Evolutionary conservation across 495 filamentous ascomycete species (phyloP).

Genomic region (Podospora appendiculata): DNA sequence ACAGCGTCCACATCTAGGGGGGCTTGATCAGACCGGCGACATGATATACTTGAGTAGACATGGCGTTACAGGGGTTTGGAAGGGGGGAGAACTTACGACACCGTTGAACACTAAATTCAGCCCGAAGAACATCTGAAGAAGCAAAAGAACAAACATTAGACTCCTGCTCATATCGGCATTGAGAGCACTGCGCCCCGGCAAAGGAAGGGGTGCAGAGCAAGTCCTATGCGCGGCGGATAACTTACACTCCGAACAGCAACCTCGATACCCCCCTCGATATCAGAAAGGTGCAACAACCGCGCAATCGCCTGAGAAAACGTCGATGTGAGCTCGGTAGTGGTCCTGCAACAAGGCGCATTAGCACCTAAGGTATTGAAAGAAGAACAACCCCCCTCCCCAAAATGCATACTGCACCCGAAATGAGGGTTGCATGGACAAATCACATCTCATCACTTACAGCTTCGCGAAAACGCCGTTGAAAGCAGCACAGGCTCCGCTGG

Average conservation of each 20-base stretch:
- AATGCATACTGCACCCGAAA: neutral
- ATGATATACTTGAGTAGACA: neutral
- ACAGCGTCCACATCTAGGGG: slow-evolving; percentile 81
- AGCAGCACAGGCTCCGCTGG: slow-evolving; percentile 83
- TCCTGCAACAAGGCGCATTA: slow-evolving; percentile 38
- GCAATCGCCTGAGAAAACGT: slow-evolving; percentile 59
- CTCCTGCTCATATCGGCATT: neutral
- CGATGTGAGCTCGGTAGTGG: slow-evolving; percentile 76
- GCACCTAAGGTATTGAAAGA: too few relatives aligned
- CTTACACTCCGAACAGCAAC: slow-evolving; percentile 62
- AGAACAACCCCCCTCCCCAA: neutral
- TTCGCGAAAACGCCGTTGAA: slow-evolving; percentile 97
- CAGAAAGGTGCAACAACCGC: slow-evolving; percentile 47
- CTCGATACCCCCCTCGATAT: slow-evolving; percentile 50
- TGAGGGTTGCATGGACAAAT: neutral
- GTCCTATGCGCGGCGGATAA: too few relatives aligned
- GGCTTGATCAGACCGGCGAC: neutral
- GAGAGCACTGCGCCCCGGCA: too few relatives aligned
- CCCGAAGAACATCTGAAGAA: slow-evolving; percentile 67
- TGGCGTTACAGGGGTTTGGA: neutral
- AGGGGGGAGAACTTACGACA: slow-evolving; percentile 41
- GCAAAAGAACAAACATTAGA: neutral
- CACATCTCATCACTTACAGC: slow-evolving; percentile 48
- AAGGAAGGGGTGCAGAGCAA: too few relatives aligned
- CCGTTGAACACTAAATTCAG: slow-evolving; percentile 86